Evolutionary conservation across 495 filamentous ascomycete genomes (phyloP), one percentile per base, ranked within the genome.

Genomic region (Tuber brumale): DNA sequence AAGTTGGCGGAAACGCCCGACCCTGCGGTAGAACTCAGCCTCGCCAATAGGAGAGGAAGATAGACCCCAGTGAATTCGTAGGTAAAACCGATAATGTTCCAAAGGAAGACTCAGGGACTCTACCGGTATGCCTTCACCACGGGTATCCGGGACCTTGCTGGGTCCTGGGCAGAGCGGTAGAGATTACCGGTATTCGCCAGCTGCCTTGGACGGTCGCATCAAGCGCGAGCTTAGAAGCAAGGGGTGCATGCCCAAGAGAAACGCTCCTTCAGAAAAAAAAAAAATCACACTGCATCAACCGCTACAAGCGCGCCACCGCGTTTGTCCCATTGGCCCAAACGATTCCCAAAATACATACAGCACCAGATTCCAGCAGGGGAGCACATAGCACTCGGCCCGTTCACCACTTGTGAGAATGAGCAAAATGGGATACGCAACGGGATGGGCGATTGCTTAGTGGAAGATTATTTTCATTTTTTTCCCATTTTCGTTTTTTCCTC

Each of bases 141-240:
- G 41, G 41, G 41, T 66, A 31, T 66, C 16, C 6, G 18, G 14
- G 27, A 19, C 27, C 31, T 66, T 18, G 9, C 8, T 66, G 51
- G 23, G 51, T 6, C 46, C 16, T 35, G 12, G 9, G 16, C 5
- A 66, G 27, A 31, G 57, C 14, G 57, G 51, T n/a, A 27, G 27
- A 66, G 57, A 3, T 2, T n/a, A n/a, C n/a, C 4, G 3, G 9
- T 16, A 35, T 27, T n/a, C n/a, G n/a, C 27, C 57, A 66, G 3
- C 27, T 19, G 27, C 3, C 31, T 66, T 35, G 14, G 4, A 18
- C 57, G 27, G 57, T 66, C 0, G 57, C 57, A 66, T 66, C 57
- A 66, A 66, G 57, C 57, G 57, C 57, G 57, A 66, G 57, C 57
- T 35, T 66, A 66, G 57, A 66, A 66, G 57, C 14, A 66, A 66